A percentile compares a stretch with the other conserved stretches of the same genome.
Evolutionary conservation across 169 alveolate genomes (phyloP).

Genomic region (Plasmodium blacklocki): DNA sequence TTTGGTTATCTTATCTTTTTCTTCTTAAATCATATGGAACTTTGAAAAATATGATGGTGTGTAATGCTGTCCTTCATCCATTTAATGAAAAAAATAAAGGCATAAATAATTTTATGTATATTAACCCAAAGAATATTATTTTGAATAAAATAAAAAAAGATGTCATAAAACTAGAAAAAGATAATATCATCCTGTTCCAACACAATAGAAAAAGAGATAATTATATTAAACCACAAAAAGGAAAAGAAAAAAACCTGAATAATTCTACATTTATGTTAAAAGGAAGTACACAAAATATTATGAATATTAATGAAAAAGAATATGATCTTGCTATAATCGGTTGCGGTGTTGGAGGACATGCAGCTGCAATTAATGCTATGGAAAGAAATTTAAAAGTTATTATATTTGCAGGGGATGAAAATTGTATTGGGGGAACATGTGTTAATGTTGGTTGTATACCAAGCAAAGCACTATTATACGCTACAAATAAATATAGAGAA

Average conservation of each 20-base stretch:
- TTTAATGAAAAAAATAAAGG: not conserved
- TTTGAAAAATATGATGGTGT: not conserved
- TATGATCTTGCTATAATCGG: slow-evolving; percentile 80
- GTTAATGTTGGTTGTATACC: slow-evolving; percentile 83
- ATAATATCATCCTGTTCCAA: not conserved
- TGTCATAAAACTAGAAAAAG: not conserved
- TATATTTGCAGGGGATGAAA: slow-evolving; percentile 76
- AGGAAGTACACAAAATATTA: slow-evolving; percentile 3
- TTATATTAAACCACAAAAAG: not conserved
- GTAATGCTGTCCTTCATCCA: not conserved
- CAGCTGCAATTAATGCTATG: slow-evolving; percentile 78
- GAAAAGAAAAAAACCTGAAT: not conserved
- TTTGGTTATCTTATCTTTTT: not conserved
- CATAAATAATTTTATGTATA: not conserved
- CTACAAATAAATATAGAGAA: slow-evolving; percentile 75
- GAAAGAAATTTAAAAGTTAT: slow-evolving; percentile 76
- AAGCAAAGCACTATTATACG: slow-evolving; percentile 78
- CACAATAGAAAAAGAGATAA: not conserved
- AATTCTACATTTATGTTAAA: not conserved
- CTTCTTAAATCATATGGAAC: not conserved
- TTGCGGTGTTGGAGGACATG: slow-evolving; percentile 85
- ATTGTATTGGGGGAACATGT: slow-evolving; percentile 80
- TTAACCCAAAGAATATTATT: not conserved
- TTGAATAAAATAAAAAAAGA: not conserved
- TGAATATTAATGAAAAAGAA: slow-evolving; percentile 8